Percentiles rank a stretch among this genome's conserved stretches.
phyloP scores from a whole-genome alignment of 1,139 yeast species.

The Taphrina confusa region DNA sequence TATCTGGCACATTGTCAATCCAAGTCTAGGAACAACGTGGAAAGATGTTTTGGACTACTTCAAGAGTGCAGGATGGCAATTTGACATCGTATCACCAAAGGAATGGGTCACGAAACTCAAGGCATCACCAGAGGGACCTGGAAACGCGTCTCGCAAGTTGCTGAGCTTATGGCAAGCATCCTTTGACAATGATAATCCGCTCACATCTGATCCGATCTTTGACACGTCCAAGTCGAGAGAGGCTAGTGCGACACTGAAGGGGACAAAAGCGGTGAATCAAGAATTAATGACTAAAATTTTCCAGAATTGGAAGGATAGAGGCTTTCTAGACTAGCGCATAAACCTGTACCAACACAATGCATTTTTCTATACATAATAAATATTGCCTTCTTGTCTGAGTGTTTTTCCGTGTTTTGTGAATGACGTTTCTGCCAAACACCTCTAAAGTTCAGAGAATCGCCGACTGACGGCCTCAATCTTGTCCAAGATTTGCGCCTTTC shows the following conservation, averaged over 20 bases:
- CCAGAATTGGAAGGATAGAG: constrained; percentile 11
- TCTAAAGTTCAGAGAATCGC: not conserved
- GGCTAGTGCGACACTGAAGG: not conserved
- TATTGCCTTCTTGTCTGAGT: too few relatives aligned
- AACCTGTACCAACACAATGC: too few relatives aligned
- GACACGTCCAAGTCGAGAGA: not conserved
- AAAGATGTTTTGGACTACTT: not conserved
- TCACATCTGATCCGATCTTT: constrained; percentile 5
- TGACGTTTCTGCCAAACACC: too few relatives aligned
- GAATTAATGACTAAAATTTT: constrained; percentile 5
- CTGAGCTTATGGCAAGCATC: constrained; percentile 19
- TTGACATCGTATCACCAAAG: constrained; percentile 3
- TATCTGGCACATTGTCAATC: constrained; percentile 19
- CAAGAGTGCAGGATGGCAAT: not conserved
- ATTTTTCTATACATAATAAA: too few relatives aligned
- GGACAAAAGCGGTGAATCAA: not conserved
- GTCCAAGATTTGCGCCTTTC: constrained; percentile 3
- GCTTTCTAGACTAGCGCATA: constrained; percentile 6
- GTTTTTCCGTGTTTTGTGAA: too few relatives aligned
- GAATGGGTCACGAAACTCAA: constrained; percentile 8
- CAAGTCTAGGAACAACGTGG: constrained; percentile 3
- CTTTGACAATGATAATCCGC: not conserved
- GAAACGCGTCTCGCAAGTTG: constrained; percentile 8
- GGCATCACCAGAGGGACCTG: not conserved
- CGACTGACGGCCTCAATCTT: constrained; percentile 8